Evolutionary conservation across 1,284 basidiomycete species (phyloP).

Genomic region (Malassezia cuniculi): DNA sequence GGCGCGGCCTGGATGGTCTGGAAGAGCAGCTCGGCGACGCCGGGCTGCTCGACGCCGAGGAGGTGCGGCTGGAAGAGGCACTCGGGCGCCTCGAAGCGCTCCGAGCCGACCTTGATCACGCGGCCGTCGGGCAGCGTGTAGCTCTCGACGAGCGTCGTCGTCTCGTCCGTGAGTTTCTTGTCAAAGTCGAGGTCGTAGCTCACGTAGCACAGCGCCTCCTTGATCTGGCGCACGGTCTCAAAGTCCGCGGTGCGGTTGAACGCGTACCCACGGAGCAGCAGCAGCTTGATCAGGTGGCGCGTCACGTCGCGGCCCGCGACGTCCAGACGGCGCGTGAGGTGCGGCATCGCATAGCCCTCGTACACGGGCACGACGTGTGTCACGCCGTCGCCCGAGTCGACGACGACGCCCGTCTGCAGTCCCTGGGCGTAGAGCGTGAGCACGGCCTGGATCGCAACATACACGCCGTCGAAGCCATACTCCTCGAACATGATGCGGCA

Average conservation of each 20-base stretch:
- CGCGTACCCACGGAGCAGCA: constrained; percentile 95
- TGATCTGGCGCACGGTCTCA: constrained; percentile 95
- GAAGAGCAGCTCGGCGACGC: constrained; percentile 94
- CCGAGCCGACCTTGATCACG: constrained; percentile 89
- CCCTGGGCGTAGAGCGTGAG: constrained; percentile 94
- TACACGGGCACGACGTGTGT: constrained; percentile 98
- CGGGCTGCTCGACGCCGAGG: constrained; percentile 91
- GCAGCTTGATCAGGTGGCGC: constrained; percentile 91
- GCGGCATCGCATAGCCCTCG: constrained; percentile 87
- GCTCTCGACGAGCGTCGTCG: constrained; percentile 85
- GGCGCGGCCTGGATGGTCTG: constrained; percentile 86
- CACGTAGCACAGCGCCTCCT: constrained; percentile 95
- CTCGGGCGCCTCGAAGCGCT: constrained; percentile 99
- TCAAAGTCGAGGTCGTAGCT: constrained; percentile 85
- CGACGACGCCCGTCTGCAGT: constrained; percentile 91
- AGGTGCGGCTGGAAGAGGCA: constrained; percentile 99
- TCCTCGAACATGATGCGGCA: constrained; percentile 98
- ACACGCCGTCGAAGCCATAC: constrained; percentile 89
- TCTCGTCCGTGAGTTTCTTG: constrained; percentile 85
- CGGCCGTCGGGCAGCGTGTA: constrained; percentile 97
- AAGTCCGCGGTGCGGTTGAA: constrained; percentile 99
- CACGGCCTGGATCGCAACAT: constrained; percentile 96
- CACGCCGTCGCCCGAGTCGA: constrained; percentile 97
- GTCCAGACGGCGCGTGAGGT: constrained; percentile 74
- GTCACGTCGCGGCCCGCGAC: constrained; percentile 97